Percentiles rank a stretch among this genome's conserved stretches.
These are phyloP conservation scores for Aspergillus jensenii DNA, from an alignment of 2,329 filamentous ascomycete genomes.

Conservation along the genomic window DNA sequence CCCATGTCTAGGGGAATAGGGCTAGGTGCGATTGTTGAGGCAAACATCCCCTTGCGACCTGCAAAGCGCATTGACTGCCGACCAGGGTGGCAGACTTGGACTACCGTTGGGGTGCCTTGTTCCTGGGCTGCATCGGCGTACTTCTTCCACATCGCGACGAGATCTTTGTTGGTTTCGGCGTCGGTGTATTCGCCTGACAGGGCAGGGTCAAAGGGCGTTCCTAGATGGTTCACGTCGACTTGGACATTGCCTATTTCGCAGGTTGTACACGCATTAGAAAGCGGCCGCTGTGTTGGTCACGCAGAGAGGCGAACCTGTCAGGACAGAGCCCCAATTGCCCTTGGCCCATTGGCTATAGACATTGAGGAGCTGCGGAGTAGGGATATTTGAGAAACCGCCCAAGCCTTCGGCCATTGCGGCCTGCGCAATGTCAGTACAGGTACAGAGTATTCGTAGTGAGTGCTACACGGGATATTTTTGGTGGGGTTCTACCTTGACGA, in stretches of 20 bases:
- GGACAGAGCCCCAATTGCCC: constrained; percentile 43
- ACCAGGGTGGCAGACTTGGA: constrained; percentile 48
- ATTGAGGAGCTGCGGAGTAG: constrained; percentile 43
- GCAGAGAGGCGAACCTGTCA: constrained; percentile 38
- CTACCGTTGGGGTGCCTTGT: constrained; percentile 43
- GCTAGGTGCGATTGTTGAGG: constrained; percentile 37
- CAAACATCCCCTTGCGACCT: constrained; percentile 36
- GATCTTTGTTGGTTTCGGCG: constrained; percentile 14
- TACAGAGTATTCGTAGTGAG: neutral
- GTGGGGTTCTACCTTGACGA: constrained; percentile 40
- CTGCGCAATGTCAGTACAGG: constrained; percentile 25
- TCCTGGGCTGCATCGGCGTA: constrained; percentile 34
- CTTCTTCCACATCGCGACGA: constrained; percentile 27
- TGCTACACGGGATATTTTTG: neutral
- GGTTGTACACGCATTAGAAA: neutral
- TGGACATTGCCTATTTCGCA: constrained; percentile 38
- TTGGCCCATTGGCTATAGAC: constrained; percentile 55
- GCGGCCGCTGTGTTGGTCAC: neutral
- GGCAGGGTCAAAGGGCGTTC: constrained; percentile 31
- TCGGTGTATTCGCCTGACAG: constrained; percentile 27
- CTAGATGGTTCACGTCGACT: constrained; percentile 46
- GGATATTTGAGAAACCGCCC: constrained; percentile 47
- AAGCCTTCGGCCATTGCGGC: constrained; percentile 46
- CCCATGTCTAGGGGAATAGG: constrained; percentile 43
- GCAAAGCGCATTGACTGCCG: constrained; percentile 44